Base-by-base conservation (phyloP, 257 asterid species). In the Primulina huaijiensis region DNA sequence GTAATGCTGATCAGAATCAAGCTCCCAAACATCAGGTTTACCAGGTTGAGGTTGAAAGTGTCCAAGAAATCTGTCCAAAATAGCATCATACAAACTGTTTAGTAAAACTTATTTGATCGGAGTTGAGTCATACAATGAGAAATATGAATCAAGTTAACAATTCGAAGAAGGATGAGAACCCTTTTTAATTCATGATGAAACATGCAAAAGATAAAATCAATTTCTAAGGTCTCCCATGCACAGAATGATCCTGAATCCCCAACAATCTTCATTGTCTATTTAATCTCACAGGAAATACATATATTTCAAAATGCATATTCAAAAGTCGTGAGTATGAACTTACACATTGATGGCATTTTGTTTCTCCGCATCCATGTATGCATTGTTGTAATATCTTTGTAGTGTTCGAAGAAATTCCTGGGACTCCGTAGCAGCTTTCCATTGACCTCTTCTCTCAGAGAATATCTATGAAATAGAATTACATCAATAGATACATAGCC, bases 351-450 rank as follows among this genome's bases (percentile, higher is more conserved):
- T 94, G 70, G 97, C 96, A 79, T 89, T 89, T 78, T 94, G 99
- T 73, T 94, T 90, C 81, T 94, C 95, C 8, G 85, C 84, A 59
- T 94, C 99, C 94, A 89, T 78, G 89, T 94, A 94, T 8, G 97
- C 96, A 59, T 94, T 94, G 82, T 88, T 94, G 87, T 87, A 89
- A 80, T 94, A 94, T 70, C 97, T 83, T 76, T 94, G 99, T 35
- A 94, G 92, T 71, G 99, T 94, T 74, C 99, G 92, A 53, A 94
- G 88, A 73, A 91, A 91, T 80, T 94, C 99, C 83, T 90, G 99
- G 61, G 99, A 94, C 78, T 94, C 96, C 7, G 88, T 86, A 25
- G 99, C 97, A 77, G 99, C 97, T 79, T 82, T 89, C 97, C 99
- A 94, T 83, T 94, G 97, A 70, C 99, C 97, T 79, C 97, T 89